Base-by-base conservation (phyloP, 2,329 filamentous ascomycete genomes). In the Aureobasidium sp. region DNA sequence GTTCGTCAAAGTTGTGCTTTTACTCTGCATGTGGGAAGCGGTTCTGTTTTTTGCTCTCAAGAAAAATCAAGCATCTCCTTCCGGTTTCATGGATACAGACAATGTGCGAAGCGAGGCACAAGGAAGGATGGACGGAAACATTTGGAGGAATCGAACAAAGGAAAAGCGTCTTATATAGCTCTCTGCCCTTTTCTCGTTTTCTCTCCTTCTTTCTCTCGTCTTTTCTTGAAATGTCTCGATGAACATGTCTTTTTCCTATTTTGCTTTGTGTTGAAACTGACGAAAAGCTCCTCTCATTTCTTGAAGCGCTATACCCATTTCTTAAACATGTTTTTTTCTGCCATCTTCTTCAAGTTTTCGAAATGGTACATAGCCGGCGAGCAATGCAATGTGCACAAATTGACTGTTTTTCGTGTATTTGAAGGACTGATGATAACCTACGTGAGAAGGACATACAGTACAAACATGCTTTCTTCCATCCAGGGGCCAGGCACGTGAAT, bases 1-100 rank as follows among this genome's bases (percentile, higher is more conserved):
- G 57, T 60, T 60, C 57, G 34, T 34, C 57, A 42, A 60, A 60
- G 37, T 60, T 60, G 57, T 51, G 44, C 57, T 60, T 55, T 58
- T 58, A 48, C 55, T 44, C 48, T 48, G 55, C 42, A 58, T 58
- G 55, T 58, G 55, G 57, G 57, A 34, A 63, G 58, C 58, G 48
- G 58, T 62, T 47, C 39, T 61, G 41, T 55, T 61, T 48, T 55
- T 55, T 55, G 27, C 48, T 53, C 31, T 27, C 12, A 52, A 42
- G 22, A 45, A 61, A 52, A 45, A 36, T 37, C 48, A 61, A 52
- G 59, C 59, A 61, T 61, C 39, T 55, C 59, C 39, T 61, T 53
- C 55, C 39, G 25, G 45, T 47, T 47, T 61, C 31, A 45, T 61
- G 57, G 57, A 49, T 51, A 25, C 45, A 60, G 44, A 60, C 45